These are phyloP conservation scores for Tulasnella sp. DNA, from an alignment of 768 basidiomycete species.

Conservation along the genomic window DNA sequence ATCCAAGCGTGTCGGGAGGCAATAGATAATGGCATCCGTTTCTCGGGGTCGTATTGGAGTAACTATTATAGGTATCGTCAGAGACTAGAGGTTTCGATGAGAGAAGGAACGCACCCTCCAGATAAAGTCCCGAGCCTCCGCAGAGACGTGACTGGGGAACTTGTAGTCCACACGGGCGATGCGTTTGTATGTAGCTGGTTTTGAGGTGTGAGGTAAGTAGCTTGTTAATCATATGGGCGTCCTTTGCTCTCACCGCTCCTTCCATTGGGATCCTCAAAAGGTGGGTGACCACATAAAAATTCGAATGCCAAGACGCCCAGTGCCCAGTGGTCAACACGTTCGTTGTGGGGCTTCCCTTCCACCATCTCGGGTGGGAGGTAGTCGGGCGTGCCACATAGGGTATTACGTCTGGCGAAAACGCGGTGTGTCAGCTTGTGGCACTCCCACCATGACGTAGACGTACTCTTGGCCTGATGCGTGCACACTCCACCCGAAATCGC, in stretches of 20 bases:
- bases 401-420: constrained; percentile 27
- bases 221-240: not conserved
- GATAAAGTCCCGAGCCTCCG: constrained; percentile 58
- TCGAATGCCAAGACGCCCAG: constrained; percentile 94
- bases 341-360: constrained; percentile 76
- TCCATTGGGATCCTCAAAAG: constrained; percentile 76
- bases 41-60: constrained; percentile 61
- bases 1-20: constrained; percentile 85
- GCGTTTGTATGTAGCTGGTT: constrained; percentile 71
- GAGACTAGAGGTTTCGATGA: not conserved
- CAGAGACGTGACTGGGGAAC: constrained; percentile 45
- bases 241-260: constrained; percentile 43
- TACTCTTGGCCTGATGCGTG: constrained; percentile 38
- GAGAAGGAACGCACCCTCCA: constrained; percentile 33
- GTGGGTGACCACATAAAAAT: constrained; percentile 72
- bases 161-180: constrained; percentile 78
- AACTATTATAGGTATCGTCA: constrained; percentile 38
- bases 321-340: constrained; percentile 93
- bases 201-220: not conserved
- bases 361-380: constrained; percentile 84
- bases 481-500: constrained; percentile 89
- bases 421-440: not conserved
- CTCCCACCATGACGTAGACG: not conserved
- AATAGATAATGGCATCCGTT: constrained; percentile 59
- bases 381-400: constrained; percentile 36